Conservation (phyloP, 495 filamentous ascomycete species). For the Sordaria brevicollis region DNA sequence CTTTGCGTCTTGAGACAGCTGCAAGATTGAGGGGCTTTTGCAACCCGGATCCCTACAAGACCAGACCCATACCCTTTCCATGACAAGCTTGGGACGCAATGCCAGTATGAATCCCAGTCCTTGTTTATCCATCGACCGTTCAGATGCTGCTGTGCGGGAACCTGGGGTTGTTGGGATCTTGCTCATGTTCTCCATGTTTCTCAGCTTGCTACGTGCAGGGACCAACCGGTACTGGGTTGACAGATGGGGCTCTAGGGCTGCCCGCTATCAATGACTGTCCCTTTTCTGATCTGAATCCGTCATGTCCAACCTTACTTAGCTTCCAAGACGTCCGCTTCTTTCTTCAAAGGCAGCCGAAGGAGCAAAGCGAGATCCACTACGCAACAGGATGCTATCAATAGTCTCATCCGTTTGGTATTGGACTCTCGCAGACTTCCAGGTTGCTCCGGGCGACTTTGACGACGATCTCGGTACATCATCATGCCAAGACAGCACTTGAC, state of each 20-base stretch:
- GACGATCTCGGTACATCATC: neutral
- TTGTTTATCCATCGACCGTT: neutral
- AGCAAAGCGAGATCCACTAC: neutral
- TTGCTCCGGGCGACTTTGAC: neutral
- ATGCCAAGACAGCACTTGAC: slow-evolving; percentile 23
- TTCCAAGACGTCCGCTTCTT: neutral
- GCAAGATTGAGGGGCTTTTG: neutral
- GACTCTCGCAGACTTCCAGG: neutral
- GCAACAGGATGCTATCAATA: neutral
- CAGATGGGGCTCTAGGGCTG: neutral
- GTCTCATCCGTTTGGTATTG: neutral
- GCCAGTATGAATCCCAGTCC: neutral
- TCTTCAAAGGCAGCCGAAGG: neutral
- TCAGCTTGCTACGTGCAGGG: neutral
- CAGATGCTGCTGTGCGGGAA: neutral
- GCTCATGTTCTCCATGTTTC: neutral
- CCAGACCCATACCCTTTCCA: neutral
- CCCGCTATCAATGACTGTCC: neutral
- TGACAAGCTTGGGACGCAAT: neutral
- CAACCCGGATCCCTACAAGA: neutral
- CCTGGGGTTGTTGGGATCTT: neutral
- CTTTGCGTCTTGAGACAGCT: neutral
- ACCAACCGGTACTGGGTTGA: neutral
- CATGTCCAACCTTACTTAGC: neutral
- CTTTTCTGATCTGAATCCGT: neutral